Percentiles rank a stretch among this genome's conserved stretches.
phyloP scores from a whole-genome alignment of 768 basidiomycete species.

The Sporobolomyces roseus region DNA sequence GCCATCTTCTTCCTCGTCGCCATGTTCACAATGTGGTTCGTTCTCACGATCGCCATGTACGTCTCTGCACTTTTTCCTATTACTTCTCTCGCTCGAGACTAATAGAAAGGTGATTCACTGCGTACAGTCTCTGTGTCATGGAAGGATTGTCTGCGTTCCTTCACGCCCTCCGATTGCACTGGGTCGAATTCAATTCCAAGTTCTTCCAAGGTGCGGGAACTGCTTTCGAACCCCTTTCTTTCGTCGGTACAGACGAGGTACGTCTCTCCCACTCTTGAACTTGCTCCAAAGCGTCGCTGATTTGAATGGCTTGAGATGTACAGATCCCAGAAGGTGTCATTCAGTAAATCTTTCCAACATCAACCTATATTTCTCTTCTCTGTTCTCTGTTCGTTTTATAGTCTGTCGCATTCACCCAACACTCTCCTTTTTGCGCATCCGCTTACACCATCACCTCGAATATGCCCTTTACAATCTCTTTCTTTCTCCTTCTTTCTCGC shows the following conservation, averaged over 20 bases:
- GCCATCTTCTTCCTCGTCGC: conserved; percentile 61
- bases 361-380: not conserved
- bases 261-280: no score
- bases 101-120: not conserved
- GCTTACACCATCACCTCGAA: no score
- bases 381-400: not conserved
- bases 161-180: conserved; percentile 92
- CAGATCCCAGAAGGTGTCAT: conserved; percentile 30
- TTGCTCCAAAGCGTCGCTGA: not conserved
- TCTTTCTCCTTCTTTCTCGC: no score
- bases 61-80: not conserved
- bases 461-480: no score
- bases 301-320: not conserved
- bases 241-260: conserved; percentile 58
- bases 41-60: conserved; percentile 58
- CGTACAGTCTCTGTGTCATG: conserved; percentile 79
- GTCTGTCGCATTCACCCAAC: no score
- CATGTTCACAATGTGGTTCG: conserved; percentile 77
- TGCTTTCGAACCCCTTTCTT: conserved; percentile 81
- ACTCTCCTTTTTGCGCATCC: no score
- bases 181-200: conserved; percentile 81
- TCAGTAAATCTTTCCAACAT: not conserved
- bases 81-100: no score
- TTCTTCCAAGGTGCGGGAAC: conserved; percentile 73
- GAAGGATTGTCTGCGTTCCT: conserved; percentile 96